Conservation (phyloP, 108 stramenopile genomes). For the Skeletonema tropicum region DNA sequence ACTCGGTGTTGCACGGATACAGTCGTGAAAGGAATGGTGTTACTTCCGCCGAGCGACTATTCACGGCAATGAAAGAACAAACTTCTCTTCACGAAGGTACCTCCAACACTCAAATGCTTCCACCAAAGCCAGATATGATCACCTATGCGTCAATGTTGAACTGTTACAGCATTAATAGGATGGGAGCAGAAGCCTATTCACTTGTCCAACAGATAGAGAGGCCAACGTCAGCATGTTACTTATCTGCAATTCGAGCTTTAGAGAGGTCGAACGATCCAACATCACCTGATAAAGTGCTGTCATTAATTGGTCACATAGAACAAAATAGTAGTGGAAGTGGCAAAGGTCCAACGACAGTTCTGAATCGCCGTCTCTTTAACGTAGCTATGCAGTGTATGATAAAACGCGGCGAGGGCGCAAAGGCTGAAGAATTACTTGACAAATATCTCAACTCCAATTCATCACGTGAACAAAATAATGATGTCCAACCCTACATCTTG, state of each 20-base stretch:
- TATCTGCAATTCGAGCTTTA: slow-evolving; percentile 37
- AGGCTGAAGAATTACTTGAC: slow-evolving; percentile 34
- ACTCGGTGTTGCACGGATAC: slow-evolving; percentile 34
- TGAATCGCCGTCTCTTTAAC: slow-evolving; percentile 27
- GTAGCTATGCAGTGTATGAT: slow-evolving; percentile 40
- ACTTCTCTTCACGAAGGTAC: neutral
- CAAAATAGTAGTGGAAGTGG: neutral
- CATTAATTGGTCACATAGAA: slow-evolving; percentile 20
- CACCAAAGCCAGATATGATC: slow-evolving; percentile 37
- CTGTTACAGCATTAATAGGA: slow-evolving; percentile 23
- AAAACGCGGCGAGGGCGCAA: slow-evolving; percentile 24
- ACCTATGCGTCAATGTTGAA: slow-evolving; percentile 34
- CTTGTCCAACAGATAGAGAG: slow-evolving; percentile 11
- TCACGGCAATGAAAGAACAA: slow-evolving; percentile 18
- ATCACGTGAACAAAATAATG: slow-evolving; percentile 13
- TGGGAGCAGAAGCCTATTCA: slow-evolving; percentile 20
- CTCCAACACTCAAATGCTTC: slow-evolving; percentile 3
- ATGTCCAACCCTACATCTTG: slow-evolving; percentile 25
- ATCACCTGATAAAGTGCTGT: slow-evolving; percentile 28
- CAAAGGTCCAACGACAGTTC: neutral
- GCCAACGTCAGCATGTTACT: slow-evolving; percentile 27
- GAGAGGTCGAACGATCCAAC: slow-evolving; percentile 28
- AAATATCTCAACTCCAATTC: slow-evolving; percentile 16
- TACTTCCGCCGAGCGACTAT: slow-evolving; percentile 19
- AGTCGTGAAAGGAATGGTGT: slow-evolving; percentile 4